Evolutionary conservation across 2,329 filamentous ascomycete species (phyloP), one percentile per base, ranked within the genome.

Genomic region (Paraconiothyrium brasiliense): DNA sequence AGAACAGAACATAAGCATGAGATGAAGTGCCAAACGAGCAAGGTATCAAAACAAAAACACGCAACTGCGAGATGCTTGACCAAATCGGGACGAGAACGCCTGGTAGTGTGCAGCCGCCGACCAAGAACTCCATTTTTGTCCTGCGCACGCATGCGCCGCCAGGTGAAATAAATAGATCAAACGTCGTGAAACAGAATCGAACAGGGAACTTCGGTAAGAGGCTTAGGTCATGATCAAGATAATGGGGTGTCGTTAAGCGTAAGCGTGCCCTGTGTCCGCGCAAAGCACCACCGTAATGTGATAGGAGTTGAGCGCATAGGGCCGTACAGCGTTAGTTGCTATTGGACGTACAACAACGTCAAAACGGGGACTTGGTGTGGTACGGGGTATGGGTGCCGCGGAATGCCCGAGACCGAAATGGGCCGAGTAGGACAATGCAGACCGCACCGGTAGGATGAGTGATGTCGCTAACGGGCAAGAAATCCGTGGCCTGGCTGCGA

Each of bases 1-100:
- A 41, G 43, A 35, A 37, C 46, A 27, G 27, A 30, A 30, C 27
- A 30, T 30, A 30, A 44, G 44, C 5, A 41, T 35, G 48, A 58
- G 22, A 20, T 34, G 16, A 27, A 52, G 24, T 52, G 55, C 58
- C 54, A 57, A 60, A 64, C 56, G 64, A 65, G 14, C 59, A 68
- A 75, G 73, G 73, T 74, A 76, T 76, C 70, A 68, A 41, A 30
- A 20, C n/a, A 35, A 73, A 68, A 60, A 64, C 13, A 46, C 43
- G n/a, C 20, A 24, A 13, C 16, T 68, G 67, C 58, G 57, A 65
- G 54, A 70, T 66, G 64, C 66, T 65, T 59, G 39, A 52, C 61
- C 48, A 35, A 63, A 61, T 59, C 44, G 59, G 43, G 32, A 64
- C 35, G 50, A 47, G n/a, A 74, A 75, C 73, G 73, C 73, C 73